Evolutionary conservation across 2,329 filamentous ascomycete species (phyloP).

Genomic region (Blastomyces silverae): DNA sequence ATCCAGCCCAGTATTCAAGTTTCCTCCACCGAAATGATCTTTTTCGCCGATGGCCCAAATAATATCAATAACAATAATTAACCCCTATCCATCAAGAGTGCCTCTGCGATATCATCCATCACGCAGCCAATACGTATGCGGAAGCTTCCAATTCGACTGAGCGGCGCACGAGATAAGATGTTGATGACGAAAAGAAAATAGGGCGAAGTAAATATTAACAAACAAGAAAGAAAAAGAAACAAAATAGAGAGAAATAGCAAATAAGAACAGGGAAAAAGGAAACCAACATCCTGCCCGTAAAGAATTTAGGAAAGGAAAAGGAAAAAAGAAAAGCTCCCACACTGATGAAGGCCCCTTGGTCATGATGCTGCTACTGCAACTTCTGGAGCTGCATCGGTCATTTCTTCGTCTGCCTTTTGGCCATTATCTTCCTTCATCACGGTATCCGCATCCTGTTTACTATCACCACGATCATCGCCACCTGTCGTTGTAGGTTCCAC

Average conservation of each 20-base stretch:
- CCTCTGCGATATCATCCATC: slow-evolving; percentile 12
- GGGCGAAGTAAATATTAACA: not conserved
- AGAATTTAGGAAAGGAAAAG: slow-evolving; percentile 16
- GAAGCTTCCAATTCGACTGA: not conserved
- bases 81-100: slow-evolving; percentile 9
- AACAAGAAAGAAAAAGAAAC: not conserved
- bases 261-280: slow-evolving; percentile 17
- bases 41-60: slow-evolving; percentile 1
- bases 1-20: not conserved
- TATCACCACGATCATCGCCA: not conserved
- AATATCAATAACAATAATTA: not conserved
- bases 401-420: slow-evolving; percentile 29
- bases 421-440: slow-evolving; percentile 20
- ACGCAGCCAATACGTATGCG: slow-evolving; percentile 9
- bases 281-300: not conserved
- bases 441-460: slow-evolving; percentile 13
- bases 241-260: slow-evolving; percentile 16
- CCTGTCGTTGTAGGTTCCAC: not conserved
- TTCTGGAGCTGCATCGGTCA: slow-evolving; percentile 32
- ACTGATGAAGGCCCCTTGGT: slow-evolving; percentile 21
- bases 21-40: slow-evolving; percentile 6
- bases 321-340: slow-evolving; percentile 16
- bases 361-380: slow-evolving; percentile 1
- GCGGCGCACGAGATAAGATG: not conserved
- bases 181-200: slow-evolving; percentile 8